Evolutionary conservation across 2,329 filamentous ascomycete genomes (phyloP), one percentile per base, ranked within the genome.

Genomic region (Ceratocystis colombiana): DNA sequence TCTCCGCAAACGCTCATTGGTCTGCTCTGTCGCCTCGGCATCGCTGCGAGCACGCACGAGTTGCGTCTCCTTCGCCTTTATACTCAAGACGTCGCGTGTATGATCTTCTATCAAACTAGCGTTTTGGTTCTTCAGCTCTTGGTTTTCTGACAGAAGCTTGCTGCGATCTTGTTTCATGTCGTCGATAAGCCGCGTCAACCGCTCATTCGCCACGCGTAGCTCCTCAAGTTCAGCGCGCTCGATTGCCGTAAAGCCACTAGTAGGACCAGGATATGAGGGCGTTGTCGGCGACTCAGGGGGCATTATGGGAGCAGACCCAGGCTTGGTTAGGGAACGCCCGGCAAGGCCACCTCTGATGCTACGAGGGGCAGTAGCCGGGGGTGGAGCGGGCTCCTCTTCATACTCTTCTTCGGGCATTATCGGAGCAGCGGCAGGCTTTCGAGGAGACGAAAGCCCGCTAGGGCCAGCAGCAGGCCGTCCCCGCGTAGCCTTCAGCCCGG

Each of bases 31-130:
- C 0, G 89, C 86, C 74, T 97, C 93, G 41, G 88, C 89, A 72
- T 99, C 94, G 70, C 89, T 91, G 65, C 92, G 84, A 10, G 94
- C 92, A 57, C 94, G 87, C 8, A 97, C 93, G 4, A 99, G 82
- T 72, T 99, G 94, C 2, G 94, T 97, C 75, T 99, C 94, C 76
- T 99, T 99, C 15, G 94, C 94, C 75, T 97, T 97, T 77, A 99
- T 95, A 71, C 91, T 94, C 53, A 99, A 80, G 0, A 96, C 90
- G 72, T 99, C 93, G 61, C 93, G 84, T 0, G 94, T 99, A 74
- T 97, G 93, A 72, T 97, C 93, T 76, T 99, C 94, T 68, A 99
- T 99, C 44, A 99, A 80, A 69, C 94, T 88, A 28, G 94, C 94
- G 72, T 99, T 99, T 74, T 96, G 90, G 72, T 96, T 95, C 77